Conservation (phyloP, 148 eudicot genomes). For the Rhododendron henanense region DNA sequence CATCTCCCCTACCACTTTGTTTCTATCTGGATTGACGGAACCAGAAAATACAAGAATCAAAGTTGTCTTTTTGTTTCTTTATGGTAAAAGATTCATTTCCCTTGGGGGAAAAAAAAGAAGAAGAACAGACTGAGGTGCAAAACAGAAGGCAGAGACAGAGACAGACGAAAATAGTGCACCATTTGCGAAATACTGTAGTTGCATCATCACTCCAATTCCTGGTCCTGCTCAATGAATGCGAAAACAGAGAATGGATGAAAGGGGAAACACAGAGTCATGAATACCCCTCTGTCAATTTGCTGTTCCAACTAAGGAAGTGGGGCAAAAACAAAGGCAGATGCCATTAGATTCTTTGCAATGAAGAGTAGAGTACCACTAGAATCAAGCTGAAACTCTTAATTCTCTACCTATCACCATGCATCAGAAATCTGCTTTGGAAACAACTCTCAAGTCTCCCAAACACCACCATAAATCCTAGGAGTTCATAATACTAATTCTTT, state of each 20-base stretch:
- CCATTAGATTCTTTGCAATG: neutral
- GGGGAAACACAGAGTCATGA: neutral
- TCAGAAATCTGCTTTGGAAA: neutral
- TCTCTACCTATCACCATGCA: neutral
- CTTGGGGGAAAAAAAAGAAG: neutral
- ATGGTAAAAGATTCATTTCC: neutral
- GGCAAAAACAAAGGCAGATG: neutral
- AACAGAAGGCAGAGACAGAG: neutral
- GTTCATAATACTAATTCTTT: neutral
- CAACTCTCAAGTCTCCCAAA: neutral
- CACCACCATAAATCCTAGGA: neutral
- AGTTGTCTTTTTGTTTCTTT: neutral
- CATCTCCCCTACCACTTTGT: neutral
- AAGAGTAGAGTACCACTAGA: neutral
- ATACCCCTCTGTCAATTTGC: neutral
- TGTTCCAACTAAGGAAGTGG: neutral
- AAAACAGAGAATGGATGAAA: neutral
- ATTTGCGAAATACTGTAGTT: neutral
- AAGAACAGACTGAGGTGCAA: neutral
- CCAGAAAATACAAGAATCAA: neutral
- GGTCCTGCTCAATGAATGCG: constrained; percentile 3
- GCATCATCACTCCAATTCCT: neutral
- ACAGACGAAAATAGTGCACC: neutral
- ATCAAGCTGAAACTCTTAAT: neutral
- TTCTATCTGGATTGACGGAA: neutral